These are phyloP conservation scores for Blastosporella zonata DNA, from an alignment of 1,284 basidiomycete genomes.

Conservation along the genomic window DNA sequence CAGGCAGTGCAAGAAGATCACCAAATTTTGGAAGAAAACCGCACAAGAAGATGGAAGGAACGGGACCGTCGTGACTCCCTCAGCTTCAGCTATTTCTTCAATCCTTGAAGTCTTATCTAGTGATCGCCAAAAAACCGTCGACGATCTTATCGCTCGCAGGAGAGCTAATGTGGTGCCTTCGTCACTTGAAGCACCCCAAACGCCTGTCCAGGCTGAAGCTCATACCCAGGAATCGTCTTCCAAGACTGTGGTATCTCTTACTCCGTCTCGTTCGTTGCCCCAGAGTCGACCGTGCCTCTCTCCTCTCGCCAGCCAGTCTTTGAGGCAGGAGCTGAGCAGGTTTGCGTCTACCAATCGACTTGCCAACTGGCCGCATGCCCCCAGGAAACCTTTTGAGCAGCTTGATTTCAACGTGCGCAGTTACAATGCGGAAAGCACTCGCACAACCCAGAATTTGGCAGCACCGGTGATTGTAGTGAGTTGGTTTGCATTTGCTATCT, in stretches of 20 bases:
- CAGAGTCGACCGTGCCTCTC: conserved; percentile 18
- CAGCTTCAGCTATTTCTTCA: conserved; percentile 50
- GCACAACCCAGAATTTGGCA: not conserved
- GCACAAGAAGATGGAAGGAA: conserved; percentile 37
- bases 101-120: conserved; percentile 38
- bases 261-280: conserved; percentile 4
- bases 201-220: not conserved
- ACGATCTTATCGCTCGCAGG: conserved; percentile 27
- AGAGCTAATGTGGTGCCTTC: not conserved
- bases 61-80: conserved; percentile 44
- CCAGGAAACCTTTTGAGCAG: conserved; percentile 10
- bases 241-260: not conserved
- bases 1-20: conserved; percentile 42
- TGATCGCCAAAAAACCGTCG: conserved; percentile 40
- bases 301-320: conserved; percentile 26
- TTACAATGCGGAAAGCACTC: not conserved
- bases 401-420: conserved; percentile 15
- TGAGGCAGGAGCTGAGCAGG: conserved; percentile 21
- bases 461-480: not conserved
- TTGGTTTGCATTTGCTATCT: not conserved
- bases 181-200: not conserved
- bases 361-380: conserved; percentile 12
- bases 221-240: not conserved
- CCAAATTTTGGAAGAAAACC: conserved; percentile 53
- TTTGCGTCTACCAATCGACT: conserved; percentile 13